These are phyloP conservation scores for Saksenaea oblongispora DNA, from an alignment of 371 early-diverging fungal genomes.

Conservation along the genomic window DNA sequence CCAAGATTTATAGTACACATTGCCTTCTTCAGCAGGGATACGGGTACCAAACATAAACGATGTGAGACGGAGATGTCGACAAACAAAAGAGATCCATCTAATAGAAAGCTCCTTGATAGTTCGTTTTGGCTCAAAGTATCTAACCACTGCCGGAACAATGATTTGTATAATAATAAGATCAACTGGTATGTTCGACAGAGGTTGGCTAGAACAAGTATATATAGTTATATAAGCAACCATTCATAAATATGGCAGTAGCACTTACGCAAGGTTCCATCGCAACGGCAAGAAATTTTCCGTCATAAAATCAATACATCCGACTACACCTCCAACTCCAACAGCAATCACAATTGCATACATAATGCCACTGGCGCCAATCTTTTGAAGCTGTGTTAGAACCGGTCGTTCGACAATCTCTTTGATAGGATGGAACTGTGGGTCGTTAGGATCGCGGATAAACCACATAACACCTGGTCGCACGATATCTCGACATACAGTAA, in stretches of 20 bases:
- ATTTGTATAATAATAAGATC: conserved; percentile 76
- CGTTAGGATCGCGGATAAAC: conserved; percentile 95
- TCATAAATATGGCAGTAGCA: background rate
- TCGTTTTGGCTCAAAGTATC: conserved; percentile 51
- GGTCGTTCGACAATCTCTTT: conserved; percentile 86
- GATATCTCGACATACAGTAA: conserved; percentile 72
- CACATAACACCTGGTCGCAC: conserved; percentile 92
- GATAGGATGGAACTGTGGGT: conserved; percentile 90
- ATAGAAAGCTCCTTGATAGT: conserved; percentile 44
- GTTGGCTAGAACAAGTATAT: conserved; percentile 3
- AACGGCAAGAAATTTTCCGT: conserved; percentile 35
- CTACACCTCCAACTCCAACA: conserved; percentile 63
- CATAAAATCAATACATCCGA: conserved; percentile 39
- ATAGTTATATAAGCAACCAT: background rate
- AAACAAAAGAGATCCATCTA: conserved; percentile 63
- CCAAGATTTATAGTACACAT: conserved; percentile 41
- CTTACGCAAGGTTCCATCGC: conserved; percentile 57
- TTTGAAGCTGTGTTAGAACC: conserved; percentile 70
- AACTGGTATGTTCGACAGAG: conserved; percentile 54
- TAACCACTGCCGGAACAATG: conserved; percentile 62
- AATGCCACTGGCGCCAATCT: conserved; percentile 74
- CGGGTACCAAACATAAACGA: conserved; percentile 83
- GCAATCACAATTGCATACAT: conserved; percentile 79
- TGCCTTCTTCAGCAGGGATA: conserved; percentile 67
- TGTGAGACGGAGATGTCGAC: conserved; percentile 66